Percentiles rank a stretch among this genome's conserved stretches.
Conservation (phyloP, 148 eudicot genomes). For the Rhododendron kiyosumense region DNA sequence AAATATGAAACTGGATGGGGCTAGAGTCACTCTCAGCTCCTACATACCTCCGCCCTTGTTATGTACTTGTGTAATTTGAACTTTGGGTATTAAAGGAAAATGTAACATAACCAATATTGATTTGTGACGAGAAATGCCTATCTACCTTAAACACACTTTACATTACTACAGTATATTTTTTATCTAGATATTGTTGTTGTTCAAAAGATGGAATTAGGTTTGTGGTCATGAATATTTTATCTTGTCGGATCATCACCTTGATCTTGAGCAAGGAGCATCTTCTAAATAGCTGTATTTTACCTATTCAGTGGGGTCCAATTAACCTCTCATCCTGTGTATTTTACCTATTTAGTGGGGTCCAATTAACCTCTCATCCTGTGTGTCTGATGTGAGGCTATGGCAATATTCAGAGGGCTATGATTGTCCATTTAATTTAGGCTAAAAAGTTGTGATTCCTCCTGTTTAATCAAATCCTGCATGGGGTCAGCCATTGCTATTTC, state of each 20-base stretch:
- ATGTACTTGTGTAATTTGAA: no score
- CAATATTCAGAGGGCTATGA: slow-evolving; percentile 6
- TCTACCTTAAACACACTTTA: background rate
- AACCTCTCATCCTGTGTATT: background rate
- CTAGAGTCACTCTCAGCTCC: no score
- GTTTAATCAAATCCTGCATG: slow-evolving; percentile 17
- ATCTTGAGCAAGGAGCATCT: background rate
- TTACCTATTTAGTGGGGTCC: background rate
- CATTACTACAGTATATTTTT: background rate
- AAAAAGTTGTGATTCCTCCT: slow-evolving; percentile 5
- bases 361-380: background rate
- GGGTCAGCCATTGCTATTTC: slow-evolving; percentile 19
- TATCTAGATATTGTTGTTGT: background rate
- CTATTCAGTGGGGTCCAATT: background rate
- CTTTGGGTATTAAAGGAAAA: no score
- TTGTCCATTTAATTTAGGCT: slow-evolving; percentile 9
- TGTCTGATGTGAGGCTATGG: slow-evolving; percentile 9
- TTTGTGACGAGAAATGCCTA: background rate
- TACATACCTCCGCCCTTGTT: no score
- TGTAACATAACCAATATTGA: background rate
- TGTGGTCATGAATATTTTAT: background rate
- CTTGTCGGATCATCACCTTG: slow-evolving; percentile 1
- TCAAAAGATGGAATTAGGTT: background rate
- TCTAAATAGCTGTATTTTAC: background rate
- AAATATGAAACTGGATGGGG: no score